Evolutionary conservation across 768 basidiomycete genomes (phyloP).

Genomic region (Kwoniella sp.): DNA sequence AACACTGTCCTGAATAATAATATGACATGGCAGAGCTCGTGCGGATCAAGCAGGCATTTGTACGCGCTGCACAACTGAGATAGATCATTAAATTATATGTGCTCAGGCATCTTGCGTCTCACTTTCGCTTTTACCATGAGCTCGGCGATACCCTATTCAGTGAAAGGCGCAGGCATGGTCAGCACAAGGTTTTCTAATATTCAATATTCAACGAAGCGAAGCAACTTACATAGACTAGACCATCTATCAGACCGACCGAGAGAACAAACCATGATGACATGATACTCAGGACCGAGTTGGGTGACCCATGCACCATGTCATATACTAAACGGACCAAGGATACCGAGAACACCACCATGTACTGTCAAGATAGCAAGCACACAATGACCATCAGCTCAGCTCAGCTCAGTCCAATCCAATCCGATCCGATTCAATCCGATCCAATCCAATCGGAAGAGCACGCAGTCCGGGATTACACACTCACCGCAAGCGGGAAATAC

Average conservation of each 20-base stretch:
- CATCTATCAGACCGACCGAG: slow-evolving; percentile 53
- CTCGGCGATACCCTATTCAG: slow-evolving; percentile 48
- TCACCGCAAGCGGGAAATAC: slow-evolving; percentile 55
- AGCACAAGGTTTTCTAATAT: neutral
- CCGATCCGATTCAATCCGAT: neutral
- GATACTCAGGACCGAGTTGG: slow-evolving; percentile 36
- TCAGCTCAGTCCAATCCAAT: slow-evolving; percentile 1
- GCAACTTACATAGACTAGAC: slow-evolving; percentile 50
- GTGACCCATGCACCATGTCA: slow-evolving; percentile 45
- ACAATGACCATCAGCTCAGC: neutral
- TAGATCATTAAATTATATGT: slow-evolving; percentile 17
- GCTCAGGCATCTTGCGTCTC: slow-evolving; percentile 48
- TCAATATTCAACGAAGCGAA: neutral
- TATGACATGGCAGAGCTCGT: too few relatives aligned
- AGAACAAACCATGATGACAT: slow-evolving; percentile 50
- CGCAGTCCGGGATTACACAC: slow-evolving; percentile 14
- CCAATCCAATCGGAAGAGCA: too few relatives aligned
- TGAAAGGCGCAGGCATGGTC: neutral
- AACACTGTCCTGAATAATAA: too few relatives aligned
- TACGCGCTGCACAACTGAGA: too few relatives aligned
- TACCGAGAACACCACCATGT: slow-evolving; percentile 50
- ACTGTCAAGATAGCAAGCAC: slow-evolving; percentile 22
- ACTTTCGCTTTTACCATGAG: slow-evolving; percentile 45
- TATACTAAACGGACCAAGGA: slow-evolving; percentile 52
- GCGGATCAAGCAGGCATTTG: too few relatives aligned